These are phyloP conservation scores for Ceratocystis harringtonii DNA, from an alignment of 2,329 filamentous ascomycete genomes.

Conservation along the genomic window DNA sequence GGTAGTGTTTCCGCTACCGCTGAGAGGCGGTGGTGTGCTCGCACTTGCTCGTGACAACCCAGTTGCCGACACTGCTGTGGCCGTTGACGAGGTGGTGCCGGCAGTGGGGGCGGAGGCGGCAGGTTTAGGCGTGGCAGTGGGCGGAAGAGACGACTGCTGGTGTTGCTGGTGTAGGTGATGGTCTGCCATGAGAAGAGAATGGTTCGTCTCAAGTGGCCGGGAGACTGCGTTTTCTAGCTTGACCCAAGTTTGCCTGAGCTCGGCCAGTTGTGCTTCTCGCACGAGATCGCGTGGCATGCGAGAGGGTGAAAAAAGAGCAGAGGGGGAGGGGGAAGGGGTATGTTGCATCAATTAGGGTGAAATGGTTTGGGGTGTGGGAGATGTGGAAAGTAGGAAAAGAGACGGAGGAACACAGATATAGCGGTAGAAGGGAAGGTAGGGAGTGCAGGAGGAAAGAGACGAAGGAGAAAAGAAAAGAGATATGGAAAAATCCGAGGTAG, in stretches of 20 bases:
- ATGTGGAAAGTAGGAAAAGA: not conserved
- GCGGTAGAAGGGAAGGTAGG: not conserved
- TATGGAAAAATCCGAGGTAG: too few relatives aligned
- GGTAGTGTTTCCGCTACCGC: not conserved
- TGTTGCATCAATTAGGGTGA: not conserved
- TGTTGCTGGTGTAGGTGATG: not conserved
- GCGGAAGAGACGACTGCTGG: not conserved
- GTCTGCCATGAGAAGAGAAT: not conserved
- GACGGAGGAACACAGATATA: not conserved
- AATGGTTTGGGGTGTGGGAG: not conserved
- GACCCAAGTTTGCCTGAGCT: slow-evolving; percentile 11
- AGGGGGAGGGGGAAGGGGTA: too few relatives aligned
- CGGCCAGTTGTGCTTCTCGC: slow-evolving; percentile 6
- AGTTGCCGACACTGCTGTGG: not conserved
- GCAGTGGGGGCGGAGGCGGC: not conserved
- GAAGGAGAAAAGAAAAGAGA: not conserved
- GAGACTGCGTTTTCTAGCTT: slow-evolving; percentile 7
- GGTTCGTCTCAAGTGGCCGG: slow-evolving; percentile 4
- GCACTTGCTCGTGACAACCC: too few relatives aligned
- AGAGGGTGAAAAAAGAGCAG: not conserved
- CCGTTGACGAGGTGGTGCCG: not conserved
- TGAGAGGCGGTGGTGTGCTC: too few relatives aligned
- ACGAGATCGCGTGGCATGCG: slow-evolving; percentile 10
- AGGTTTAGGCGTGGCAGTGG: not conserved
- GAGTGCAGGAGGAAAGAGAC: too few relatives aligned